phyloP scores from a whole-genome alignment of 176 grass and related monocot genomes.

The Zizania latifolia region DNA sequence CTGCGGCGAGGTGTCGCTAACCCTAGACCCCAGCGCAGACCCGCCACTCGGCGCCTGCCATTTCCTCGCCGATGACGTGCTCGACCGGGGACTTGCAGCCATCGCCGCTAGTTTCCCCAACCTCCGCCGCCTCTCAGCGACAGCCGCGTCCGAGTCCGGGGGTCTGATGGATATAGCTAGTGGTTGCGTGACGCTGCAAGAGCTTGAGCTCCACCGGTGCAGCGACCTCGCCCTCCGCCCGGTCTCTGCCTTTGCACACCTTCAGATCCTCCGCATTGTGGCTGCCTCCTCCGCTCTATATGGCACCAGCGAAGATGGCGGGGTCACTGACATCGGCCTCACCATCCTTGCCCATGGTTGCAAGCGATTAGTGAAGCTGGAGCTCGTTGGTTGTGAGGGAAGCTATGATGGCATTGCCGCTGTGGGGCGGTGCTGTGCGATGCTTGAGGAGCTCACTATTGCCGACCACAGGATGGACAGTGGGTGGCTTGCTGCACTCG shows the following conservation, averaged over 20 bases:
- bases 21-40: conserved; percentile 45
- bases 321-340: conserved; percentile 89
- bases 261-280: conserved; percentile 82
- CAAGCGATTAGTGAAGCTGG: conserved; percentile 75
- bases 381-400: conserved; percentile 77
- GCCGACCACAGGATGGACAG: conserved; percentile 66
- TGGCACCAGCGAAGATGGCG: conserved; percentile 22
- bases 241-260: conserved; percentile 77
- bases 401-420: conserved; percentile 85
- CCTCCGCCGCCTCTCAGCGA: conserved; percentile 58
- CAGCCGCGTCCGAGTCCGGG: conserved; percentile 48
- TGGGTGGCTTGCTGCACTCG: conserved; percentile 70
- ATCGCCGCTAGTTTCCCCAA: conserved; percentile 53
- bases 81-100: conserved; percentile 50
- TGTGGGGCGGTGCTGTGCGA: conserved; percentile 76
- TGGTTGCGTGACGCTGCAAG: conserved; percentile 54
- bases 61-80: conserved; percentile 50
- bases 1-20: conserved; percentile 43
- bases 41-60: conserved; percentile 48
- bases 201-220: conserved; percentile 85
- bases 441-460: conserved; percentile 93
- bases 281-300: conserved; percentile 50
- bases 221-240: conserved; percentile 76
- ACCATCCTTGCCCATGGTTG: conserved; percentile 92
- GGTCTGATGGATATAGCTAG: conserved; percentile 64